These are phyloP conservation scores for Acer negundo DNA, from an alignment of 345 rosid genomes.

Conservation along the genomic window DNA sequence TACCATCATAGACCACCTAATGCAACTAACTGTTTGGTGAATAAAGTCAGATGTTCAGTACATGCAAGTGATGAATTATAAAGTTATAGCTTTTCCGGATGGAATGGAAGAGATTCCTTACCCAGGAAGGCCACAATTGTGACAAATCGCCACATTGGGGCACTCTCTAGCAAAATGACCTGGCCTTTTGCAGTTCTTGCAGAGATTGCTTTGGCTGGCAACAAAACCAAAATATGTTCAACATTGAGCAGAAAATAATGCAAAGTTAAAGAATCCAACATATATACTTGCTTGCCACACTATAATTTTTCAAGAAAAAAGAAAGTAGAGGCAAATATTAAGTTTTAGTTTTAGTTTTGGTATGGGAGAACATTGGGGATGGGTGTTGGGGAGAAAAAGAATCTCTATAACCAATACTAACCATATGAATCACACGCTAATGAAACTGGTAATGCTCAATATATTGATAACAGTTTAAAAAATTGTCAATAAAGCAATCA, in stretches of 20 bases:
- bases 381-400: no score
- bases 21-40: neutral
- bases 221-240: slow-evolving; percentile 27
- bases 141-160: slow-evolving; percentile 93
- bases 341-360: neutral
- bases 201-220: slow-evolving; percentile 80
- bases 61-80: neutral
- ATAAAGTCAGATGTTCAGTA: neutral
- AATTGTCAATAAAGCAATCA: neutral
- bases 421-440: neutral
- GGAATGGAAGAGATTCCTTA: slow-evolving; percentile 26
- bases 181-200: slow-evolving; percentile 97
- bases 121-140: slow-evolving; percentile 99
- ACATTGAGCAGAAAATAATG: slow-evolving; percentile 3
- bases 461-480: neutral
- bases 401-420: neutral
- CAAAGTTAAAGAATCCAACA: neutral
- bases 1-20: neutral
- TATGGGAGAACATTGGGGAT: neutral
- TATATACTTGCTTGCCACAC: neutral
- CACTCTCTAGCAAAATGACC: slow-evolving; percentile 99
- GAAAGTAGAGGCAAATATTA: neutral
- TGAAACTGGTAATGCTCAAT: neutral
- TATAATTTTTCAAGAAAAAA: neutral
- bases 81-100: neutral